A percentile compares a stretch with the other conserved stretches of the same genome.
These are phyloP conservation scores for Fraxinus latifolia DNA, from an alignment of 305 asterid species.

Conservation along the genomic window DNA sequence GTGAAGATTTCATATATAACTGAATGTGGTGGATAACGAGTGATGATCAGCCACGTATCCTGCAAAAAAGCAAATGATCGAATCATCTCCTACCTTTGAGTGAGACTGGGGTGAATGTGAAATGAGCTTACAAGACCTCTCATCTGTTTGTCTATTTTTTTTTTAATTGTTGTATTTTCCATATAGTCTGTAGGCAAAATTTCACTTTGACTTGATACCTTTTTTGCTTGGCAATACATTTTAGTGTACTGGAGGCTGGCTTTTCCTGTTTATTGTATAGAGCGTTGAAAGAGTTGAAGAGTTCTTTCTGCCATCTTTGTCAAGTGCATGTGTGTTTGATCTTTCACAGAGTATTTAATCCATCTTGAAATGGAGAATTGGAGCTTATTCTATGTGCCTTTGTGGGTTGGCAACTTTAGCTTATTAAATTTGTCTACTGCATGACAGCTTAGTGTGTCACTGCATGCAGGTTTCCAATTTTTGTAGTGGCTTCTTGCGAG, in stretches of 20 bases:
- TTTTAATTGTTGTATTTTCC: background rate
- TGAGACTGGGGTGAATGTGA: background rate
- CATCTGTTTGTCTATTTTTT: background rate
- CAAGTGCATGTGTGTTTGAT: background rate
- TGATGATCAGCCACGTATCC: background rate
- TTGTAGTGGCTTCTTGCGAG: background rate
- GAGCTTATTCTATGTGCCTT: no score
- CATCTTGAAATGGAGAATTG: no score
- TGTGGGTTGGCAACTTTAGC: no score
- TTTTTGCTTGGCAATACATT: background rate
- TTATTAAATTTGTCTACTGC: no score
- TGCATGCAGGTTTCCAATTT: background rate
- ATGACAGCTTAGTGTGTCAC: no score
- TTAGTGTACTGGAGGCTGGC: background rate
- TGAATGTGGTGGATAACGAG: background rate
- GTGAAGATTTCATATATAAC: background rate
- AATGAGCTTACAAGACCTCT: background rate
- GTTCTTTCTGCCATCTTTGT: background rate
- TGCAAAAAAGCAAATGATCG: background rate
- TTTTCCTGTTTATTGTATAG: background rate
- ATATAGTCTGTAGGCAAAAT: background rate
- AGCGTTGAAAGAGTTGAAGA: background rate
- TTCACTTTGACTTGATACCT: background rate
- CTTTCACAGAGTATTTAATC: no score
- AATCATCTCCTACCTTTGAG: background rate